Evolutionary conservation across 1,284 basidiomycete species (phyloP).

Genomic region (Volvariella volvacea): DNA sequence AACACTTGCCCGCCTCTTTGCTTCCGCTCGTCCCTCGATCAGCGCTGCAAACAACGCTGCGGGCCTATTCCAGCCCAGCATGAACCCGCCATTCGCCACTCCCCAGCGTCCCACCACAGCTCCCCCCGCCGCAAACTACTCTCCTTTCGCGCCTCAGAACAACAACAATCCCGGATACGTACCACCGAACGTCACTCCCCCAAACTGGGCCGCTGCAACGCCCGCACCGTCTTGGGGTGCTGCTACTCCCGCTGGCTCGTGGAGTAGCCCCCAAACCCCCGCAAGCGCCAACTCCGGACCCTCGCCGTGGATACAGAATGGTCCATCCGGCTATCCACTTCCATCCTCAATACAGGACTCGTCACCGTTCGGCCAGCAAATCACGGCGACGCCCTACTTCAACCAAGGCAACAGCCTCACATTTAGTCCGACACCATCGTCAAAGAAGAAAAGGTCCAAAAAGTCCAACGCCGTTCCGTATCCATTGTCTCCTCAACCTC

Average conservation of each 20-base stretch:
- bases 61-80: too few relatives aligned
- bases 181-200: not conserved
- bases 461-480: not conserved
- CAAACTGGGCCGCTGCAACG: conserved; percentile 1
- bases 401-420: too few relatives aligned
- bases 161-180: not conserved
- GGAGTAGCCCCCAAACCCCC: conserved; percentile 1
- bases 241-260: conserved; percentile 2
- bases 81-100: not conserved
- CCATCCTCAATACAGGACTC: not conserved
- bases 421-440: too few relatives aligned
- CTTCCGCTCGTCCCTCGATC: not conserved
- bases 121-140: not conserved
- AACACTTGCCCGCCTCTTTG: not conserved
- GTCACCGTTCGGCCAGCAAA: not conserved
- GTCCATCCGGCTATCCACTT: not conserved
- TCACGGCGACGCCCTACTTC: conserved; percentile 2
- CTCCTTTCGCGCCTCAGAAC: not conserved
- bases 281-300: not conserved
- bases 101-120: not conserved
- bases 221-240: conserved; percentile 8
- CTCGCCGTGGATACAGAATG: not conserved
- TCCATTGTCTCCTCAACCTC: not conserved
- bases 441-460: not conserved
- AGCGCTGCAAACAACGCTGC: too few relatives aligned